These are phyloP conservation scores for Didymella lethalis DNA, from an alignment of 2,329 filamentous ascomycete genomes.

Conservation along the genomic window DNA sequence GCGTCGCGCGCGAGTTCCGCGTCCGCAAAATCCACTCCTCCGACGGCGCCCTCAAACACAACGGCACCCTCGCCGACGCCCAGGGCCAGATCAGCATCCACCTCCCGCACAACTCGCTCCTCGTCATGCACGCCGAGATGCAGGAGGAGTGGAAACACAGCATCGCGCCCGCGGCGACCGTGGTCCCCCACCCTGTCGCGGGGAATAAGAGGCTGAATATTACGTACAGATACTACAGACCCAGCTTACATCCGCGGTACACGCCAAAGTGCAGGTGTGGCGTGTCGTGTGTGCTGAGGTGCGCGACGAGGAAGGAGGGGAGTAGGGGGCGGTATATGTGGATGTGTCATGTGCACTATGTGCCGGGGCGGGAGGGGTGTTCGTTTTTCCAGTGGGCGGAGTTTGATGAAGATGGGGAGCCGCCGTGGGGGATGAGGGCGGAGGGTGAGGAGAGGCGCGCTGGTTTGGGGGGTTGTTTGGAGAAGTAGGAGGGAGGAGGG, in stretches of 20 bases:
- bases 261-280: constrained; percentile 82
- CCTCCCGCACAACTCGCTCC: constrained; percentile 89
- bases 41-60: constrained; percentile 56
- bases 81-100: constrained; percentile 92
- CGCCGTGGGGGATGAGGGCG: constrained; percentile 61
- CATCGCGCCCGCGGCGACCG: constrained; percentile 75
- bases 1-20: constrained; percentile 92
- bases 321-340: constrained; percentile 86
- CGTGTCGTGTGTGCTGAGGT: constrained; percentile 73
- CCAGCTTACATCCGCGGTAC: constrained; percentile 75
- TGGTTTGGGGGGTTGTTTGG: too few relatives aligned
- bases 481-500: too few relatives aligned
- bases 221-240: constrained; percentile 88
- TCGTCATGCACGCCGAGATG: constrained; percentile 98
- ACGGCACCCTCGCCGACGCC: constrained; percentile 61
- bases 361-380: constrained; percentile 66
- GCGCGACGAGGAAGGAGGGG: constrained; percentile 79
- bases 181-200: constrained; percentile 85
- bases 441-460: too few relatives aligned
- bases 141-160: constrained; percentile 97
- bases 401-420: constrained; percentile 76
- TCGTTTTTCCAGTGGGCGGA: constrained; percentile 45
- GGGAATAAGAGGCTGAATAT: constrained; percentile 87
- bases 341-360: constrained; percentile 85
- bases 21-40: constrained; percentile 76